Evolutionary conservation across 2,329 filamentous ascomycete genomes (phyloP).

Genomic region (Teratosphaeria destructans): DNA sequence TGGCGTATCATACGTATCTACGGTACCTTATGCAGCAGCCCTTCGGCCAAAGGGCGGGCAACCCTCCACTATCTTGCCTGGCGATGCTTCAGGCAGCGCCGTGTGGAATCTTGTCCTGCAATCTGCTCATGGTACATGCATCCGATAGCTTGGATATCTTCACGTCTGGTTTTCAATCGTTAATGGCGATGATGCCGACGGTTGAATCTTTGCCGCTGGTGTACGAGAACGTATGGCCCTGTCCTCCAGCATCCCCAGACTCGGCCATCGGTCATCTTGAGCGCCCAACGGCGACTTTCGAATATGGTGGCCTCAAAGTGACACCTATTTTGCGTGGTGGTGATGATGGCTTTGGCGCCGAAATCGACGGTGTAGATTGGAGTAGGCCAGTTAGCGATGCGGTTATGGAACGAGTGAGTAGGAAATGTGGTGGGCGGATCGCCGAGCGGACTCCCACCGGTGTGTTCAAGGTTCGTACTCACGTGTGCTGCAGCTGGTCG

Average conservation of each 20-base stretch:
- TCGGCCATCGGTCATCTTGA: not conserved
- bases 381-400: not conserved
- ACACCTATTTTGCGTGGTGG: not conserved
- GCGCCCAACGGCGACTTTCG: not conserved
- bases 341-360: not conserved
- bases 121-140: too few species aligned
- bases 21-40: not conserved
- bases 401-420: not conserved
- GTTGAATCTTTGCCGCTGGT: not conserved
- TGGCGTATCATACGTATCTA: not conserved
- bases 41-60: not conserved
- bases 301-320: not conserved
- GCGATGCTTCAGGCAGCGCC: not conserved
- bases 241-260: not conserved
- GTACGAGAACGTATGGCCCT: not conserved
- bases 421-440: not conserved
- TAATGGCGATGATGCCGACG: not conserved
- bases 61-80: not conserved
- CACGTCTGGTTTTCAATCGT: not conserved
- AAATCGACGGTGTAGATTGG: not conserved
- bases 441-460: not conserved
- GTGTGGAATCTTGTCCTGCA: not conserved
- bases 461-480: not conserved
- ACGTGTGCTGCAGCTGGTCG: not conserved
- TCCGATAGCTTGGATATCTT: too few species aligned